Percentiles rank a stretch among this genome's conserved stretches.
Evolutionary conservation across 2,329 filamentous ascomycete species (phyloP).

Genomic region (Venturiaceae sp.): DNA sequence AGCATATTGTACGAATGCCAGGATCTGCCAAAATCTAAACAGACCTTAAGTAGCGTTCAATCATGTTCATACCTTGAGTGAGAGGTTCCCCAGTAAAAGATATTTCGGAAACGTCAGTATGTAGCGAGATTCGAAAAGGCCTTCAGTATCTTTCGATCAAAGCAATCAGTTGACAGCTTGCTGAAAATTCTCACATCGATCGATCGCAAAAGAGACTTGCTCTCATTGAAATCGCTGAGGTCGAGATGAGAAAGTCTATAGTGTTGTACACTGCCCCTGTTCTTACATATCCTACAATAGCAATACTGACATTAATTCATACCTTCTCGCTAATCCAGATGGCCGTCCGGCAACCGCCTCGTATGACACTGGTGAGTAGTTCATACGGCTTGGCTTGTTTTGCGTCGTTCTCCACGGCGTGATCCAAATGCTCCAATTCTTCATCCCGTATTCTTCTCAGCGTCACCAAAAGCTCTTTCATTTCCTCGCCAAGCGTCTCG

Average conservation of each 20-base stretch:
- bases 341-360: constrained; percentile 80
- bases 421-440: constrained; percentile 92
- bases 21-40: too few relatives aligned
- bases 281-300: constrained; percentile 3
- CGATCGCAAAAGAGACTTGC: not conserved
- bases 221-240: not conserved
- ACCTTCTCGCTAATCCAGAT: constrained; percentile 84
- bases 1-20: too few relatives aligned
- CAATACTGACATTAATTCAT: constrained; percentile 22
- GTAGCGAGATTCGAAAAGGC: too few relatives aligned
- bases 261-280: not conserved
- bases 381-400: constrained; percentile 86
- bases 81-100: too few relatives aligned
- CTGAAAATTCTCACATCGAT: too few relatives aligned
- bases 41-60: too few relatives aligned
- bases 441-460: constrained; percentile 84
- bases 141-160: too few relatives aligned
- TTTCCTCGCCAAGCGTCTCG: constrained; percentile 70
- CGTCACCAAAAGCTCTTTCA: constrained; percentile 61
- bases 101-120: too few relatives aligned
- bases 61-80: too few relatives aligned
- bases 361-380: constrained; percentile 75
- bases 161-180: too few relatives aligned
- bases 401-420: constrained; percentile 87
- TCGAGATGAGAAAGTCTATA: not conserved